Base-by-base conservation (phyloP, 345 rosid genomes). In the Salix brachista region DNA sequence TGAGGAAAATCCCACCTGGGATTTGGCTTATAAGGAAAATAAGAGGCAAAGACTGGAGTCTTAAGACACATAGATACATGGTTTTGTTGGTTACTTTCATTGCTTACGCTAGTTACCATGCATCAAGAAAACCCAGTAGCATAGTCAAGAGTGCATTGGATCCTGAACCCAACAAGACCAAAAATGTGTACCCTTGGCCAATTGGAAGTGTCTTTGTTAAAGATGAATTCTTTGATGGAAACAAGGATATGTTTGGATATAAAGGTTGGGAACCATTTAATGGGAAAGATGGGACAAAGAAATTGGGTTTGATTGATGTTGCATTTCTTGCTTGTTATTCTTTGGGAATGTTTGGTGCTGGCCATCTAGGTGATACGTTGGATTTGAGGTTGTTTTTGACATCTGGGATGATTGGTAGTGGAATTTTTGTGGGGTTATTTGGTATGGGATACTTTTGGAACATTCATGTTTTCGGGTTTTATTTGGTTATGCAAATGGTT, bases 361-460 rank as follows among this genome's bases (percentile, higher is more conserved):
- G 99, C 39, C 97, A 95, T 91, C 82, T 95, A 75, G 99, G 96
- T 39, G 99, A 93, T 79, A 79, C 82, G 6, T 85, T 95, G 86
- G 98, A 95, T 85, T 89, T 95, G 54, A 87, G 97, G 83, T 79
- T 91, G 87, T 95, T 95, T 80, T 67, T 95, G 80, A 86, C 98
- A 3, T 73, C 87, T 72, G 99, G 98, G 30, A 95, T 95, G 97
- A 85, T 90, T 62, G 94, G 97, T 36, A 91, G 99, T 82, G 98
- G 99, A 34, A 80, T 95, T 65, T 93, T 93, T 72, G 97, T 93
- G 32, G 97, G 86, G 44, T 72, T 95, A 6, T 95, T 93, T 80
- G 99, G 99, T 44, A 90, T 93, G 94, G 97, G 99, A 50, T 95
- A 88, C 77, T 87, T 95, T 79, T 90, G 92, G 91, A 81, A 89